A percentile compares a stretch with the other conserved stretches of the same genome.
Evolutionary conservation across 2,329 filamentous ascomycete genomes (phyloP).

Genomic region (Pseudogymnoascus sp.): DNA sequence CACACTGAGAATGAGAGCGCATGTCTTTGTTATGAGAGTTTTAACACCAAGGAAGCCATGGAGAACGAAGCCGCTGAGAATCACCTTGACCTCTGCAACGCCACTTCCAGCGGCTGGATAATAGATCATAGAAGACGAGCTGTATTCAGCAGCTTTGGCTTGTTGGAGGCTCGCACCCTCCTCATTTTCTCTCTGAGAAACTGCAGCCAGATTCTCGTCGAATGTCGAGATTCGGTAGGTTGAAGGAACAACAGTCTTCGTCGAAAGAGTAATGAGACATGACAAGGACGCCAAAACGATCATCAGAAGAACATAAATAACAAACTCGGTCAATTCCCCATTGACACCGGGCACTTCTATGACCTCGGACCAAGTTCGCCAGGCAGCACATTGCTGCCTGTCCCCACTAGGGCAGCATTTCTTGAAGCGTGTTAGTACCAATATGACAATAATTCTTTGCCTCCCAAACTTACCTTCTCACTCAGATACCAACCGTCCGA

Average conservation of each 20-base stretch:
- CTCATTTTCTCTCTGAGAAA: constrained; percentile 34
- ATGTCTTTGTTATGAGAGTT: constrained; percentile 77
- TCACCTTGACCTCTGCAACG: constrained; percentile 94
- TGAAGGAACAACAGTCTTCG: constrained; percentile 91
- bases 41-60: constrained; percentile 89
- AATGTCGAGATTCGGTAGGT: constrained; percentile 78
- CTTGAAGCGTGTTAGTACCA: constrained; percentile 14
- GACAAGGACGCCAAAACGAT: constrained; percentile 61
- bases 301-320: constrained; percentile 64
- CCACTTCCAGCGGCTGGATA: constrained; percentile 94
- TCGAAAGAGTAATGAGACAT: constrained; percentile 74
- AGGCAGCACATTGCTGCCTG: constrained; percentile 42
- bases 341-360: constrained; percentile 23
- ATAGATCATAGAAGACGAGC: constrained; percentile 70
- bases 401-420: constrained; percentile 50
- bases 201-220: constrained; percentile 83
- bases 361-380: constrained; percentile 52
- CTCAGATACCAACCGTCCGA: constrained; percentile 60
- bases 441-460: not conserved
- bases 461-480: constrained; percentile 46
- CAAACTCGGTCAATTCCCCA: constrained; percentile 59
- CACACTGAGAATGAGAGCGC: constrained; percentile 78
- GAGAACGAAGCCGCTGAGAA: constrained; percentile 93
- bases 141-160: constrained; percentile 14
- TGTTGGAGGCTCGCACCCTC: constrained; percentile 32